Base-by-base conservation (phyloP, 1,284 basidiomycete genomes). In the Lignosus rhinocerotis region DNA sequence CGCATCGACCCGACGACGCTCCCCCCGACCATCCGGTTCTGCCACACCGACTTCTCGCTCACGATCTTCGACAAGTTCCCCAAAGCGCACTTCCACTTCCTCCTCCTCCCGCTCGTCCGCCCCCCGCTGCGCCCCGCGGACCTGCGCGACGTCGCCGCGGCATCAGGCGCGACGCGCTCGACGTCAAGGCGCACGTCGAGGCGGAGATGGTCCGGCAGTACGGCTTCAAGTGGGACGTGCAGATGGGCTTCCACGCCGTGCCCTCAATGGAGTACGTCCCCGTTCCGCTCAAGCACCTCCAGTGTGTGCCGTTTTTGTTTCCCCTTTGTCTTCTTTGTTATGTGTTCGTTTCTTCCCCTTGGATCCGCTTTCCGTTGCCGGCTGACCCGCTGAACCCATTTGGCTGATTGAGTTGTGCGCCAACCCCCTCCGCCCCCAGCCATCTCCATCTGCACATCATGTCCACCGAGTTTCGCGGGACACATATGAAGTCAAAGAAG, bases 391-490 rank as follows among this genome's bases (percentile, higher is more conserved):
- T 16, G 34, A 10, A 6, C 41, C 30, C 52, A 38, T 17, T 38
- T 14, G 17, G 16, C 19, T 42, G 53, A 17, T 19, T 4, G 16
- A 33, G 43, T n/a, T 12, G 17, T 39, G 5, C 14, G 36, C 14
- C 14, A n/a, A n/a, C n/a, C n/a, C n/a, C n/a, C n/a, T n/a, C n/a
- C n/a, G n/a, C 36, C 19, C 11, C 7, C 25, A 95, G 93, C 61
- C 93, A 96, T 70, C 61, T 95, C 1, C 94, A 96, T 69, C 74
- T 95, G 6, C 95, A 98, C 70, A 85, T 98, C 59, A 78, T 98
- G 31, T 96, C 94, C 0, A 80, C 82, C 19, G 96, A 99, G 70
- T 75, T 97, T 17, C 80, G 85, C 51, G 89, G 90, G 0, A 79
- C 83, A 2, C 75, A 77, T 38, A 75, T 98, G 75, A 98, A 96